Evolutionary conservation across 768 basidiomycete species (phyloP).

Genomic region (Lepiota venenata): DNA sequence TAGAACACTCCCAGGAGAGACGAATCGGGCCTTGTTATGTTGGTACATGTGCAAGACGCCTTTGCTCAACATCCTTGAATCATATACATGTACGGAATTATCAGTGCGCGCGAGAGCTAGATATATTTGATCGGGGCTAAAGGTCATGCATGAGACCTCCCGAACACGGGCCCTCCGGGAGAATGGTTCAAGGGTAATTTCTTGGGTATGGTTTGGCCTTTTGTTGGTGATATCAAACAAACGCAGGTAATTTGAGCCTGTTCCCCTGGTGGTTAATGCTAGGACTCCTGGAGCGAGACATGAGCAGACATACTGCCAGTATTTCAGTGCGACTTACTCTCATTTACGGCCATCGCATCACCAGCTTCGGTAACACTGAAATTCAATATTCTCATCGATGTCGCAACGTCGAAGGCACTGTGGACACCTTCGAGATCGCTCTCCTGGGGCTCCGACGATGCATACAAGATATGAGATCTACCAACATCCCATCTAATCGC

Average conservation of each 20-base stretch:
- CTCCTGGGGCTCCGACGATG: constrained; percentile 48
- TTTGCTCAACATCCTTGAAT: constrained; percentile 45
- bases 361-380: constrained; percentile 51
- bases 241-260: constrained; percentile 33
- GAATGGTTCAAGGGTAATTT: constrained; percentile 34
- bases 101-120: constrained; percentile 60
- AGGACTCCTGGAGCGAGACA: constrained; percentile 30
- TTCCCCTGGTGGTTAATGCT: constrained; percentile 10
- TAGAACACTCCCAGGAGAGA: background rate
- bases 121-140: constrained; percentile 60
- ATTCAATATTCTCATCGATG: constrained; percentile 19
- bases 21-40: constrained; percentile 28
- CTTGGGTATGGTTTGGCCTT: constrained; percentile 21
- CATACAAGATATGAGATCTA: constrained; percentile 40
- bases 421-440: constrained; percentile 38
- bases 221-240: constrained; percentile 49
- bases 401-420: constrained; percentile 42
- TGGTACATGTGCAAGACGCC: constrained; percentile 45
- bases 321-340: constrained; percentile 30
- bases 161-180: constrained; percentile 14
- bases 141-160: constrained; percentile 45
- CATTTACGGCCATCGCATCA: constrained; percentile 45
- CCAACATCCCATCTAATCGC: constrained; percentile 51
- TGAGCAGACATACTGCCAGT: constrained; percentile 25
- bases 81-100: constrained; percentile 59